Percentiles rank a stretch among this genome's conserved stretches.
Conservation (phyloP, 2,329 filamentous ascomycete genomes). For the Daldinia eschscholtzii region DNA sequence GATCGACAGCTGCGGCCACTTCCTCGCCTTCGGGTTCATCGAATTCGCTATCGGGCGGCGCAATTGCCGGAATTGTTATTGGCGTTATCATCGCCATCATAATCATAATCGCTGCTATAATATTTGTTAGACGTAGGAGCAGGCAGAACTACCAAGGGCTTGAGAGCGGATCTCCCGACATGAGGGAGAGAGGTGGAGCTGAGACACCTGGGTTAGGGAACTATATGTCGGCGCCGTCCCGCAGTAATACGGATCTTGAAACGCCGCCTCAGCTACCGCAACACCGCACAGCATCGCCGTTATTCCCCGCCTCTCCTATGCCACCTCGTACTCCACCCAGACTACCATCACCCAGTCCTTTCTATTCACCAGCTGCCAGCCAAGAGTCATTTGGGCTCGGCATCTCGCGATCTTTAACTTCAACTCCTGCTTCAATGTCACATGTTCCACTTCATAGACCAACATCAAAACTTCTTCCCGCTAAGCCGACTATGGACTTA, state of each 20-base stretch:
- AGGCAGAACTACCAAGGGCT: conserved; percentile 55
- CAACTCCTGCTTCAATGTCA: conserved; percentile 38
- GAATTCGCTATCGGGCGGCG: conserved; percentile 54
- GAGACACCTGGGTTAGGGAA: conserved; percentile 44
- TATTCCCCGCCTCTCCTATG: conserved; percentile 33
- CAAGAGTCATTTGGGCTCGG: conserved; percentile 60
- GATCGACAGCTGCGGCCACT: conserved; percentile 28
- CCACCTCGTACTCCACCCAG: conserved; percentile 51
- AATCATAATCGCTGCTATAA: conserved; percentile 62
- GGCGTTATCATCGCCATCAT: conserved; percentile 64
- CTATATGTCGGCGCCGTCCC: conserved; percentile 59
- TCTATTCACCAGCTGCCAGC: conserved; percentile 39
- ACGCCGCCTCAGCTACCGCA: conserved; percentile 45
- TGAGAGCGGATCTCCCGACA: conserved; percentile 55
- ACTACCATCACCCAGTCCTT: conserved; percentile 33
- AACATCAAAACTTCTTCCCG: conserved; percentile 60
- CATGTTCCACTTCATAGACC: conserved; percentile 50
- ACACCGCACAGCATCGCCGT: conserved; percentile 31
- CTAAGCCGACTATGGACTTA: conserved; percentile 60
- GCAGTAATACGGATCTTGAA: conserved; percentile 47
- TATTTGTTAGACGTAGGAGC: conserved; percentile 60
- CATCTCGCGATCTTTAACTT: conserved; percentile 56
- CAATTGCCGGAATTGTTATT: conserved; percentile 70
- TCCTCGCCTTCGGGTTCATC: conserved; percentile 32
- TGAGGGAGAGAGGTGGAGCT: conserved; percentile 55